Base-by-base conservation (phyloP, 2,329 filamentous ascomycete species). In the Cytospora mali region DNA sequence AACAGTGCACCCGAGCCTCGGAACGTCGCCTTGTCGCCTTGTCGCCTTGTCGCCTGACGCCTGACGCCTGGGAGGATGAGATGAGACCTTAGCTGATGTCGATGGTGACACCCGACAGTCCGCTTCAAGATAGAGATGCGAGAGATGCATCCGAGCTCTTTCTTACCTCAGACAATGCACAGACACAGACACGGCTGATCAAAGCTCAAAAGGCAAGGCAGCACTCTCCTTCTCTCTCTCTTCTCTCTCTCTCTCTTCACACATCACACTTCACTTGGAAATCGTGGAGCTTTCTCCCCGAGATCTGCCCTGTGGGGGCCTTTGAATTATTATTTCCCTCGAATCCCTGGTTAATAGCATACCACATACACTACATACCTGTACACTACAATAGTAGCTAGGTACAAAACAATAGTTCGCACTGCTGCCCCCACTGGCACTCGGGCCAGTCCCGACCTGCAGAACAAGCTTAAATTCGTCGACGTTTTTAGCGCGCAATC, bases 401-500 rank as follows among this genome's bases (percentile, higher is more conserved):
- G n/a, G n/a, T n/a, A n/a, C n/a, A n/a, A n/a, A n/a, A n/a, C n/a
- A n/a, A n/a, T 35, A 27, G 39, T 46, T 27, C 48, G 27, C 46
- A 51, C 39, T 42, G 29, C 52, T 58, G 55, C 50, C 50, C 55
- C 51, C 50, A 42, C 39, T 52, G 48, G 35, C 35, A 39, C 35
- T 39, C 39, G 18, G 39, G 39, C 28, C 39, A 50, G 50, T 62
- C 61, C 61, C 61, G 61, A 55, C 55, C 31, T 61, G 54, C 48
- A 57, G 60, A 62, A 62, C 62, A 64, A 64, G 62, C 62, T 64
- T 64, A 64, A 46, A 62, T 64, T 62, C 59, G 59, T 62, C 50
- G 62, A 58, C 50, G 35, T 49, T 57, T 55, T 58, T 64, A 62
- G 62, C 62, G 55, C 51, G 62, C 33, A 53, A 55, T 54, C 49